Evolutionary conservation across 2,329 filamentous ascomycete species (phyloP), one percentile per base, ranked within the genome.

Genomic region (Cercospora beticola): DNA sequence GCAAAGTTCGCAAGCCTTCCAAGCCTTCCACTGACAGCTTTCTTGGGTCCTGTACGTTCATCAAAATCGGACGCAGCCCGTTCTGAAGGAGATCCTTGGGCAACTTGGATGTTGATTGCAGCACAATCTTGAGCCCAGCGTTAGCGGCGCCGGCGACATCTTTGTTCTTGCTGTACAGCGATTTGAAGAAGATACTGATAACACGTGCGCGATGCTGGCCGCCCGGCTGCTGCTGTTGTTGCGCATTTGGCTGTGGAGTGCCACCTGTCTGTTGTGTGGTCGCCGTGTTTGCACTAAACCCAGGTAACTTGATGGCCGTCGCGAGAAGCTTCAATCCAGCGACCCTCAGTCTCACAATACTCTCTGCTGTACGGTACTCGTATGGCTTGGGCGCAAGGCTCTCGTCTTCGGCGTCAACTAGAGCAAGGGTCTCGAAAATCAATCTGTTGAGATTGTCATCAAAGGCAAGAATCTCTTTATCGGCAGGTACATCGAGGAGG

Each of bases 111-210:
- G 92, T 96, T 66, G 95, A 91, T 2, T 90, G 89, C 5, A 99
- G 86, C 8, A 98, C 94, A 26, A 92, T 91, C 75, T 92, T 93
- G 67, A 99, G 81, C 3, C 94, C 94, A 70, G 92, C 90, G 77
- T 97, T 97, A 6, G 96, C 95, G 4, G 95, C 94, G 68, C 95
- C 92, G 64, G 97, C 96, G 2, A 97, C 97, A 49, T 94, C 92
- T 58, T 91, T 90, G 3, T 94, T 96, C 76, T 96, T 93, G 0
- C 93, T 94, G 79, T 99, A 99, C 0, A 99, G 84, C 43, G 92
- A 96, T 77, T 97, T 98, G 86, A 99, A 99, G 82, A 99, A 99
- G 1, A 98, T 93, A 0, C 92, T 89, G 18, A 99, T 94, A 59
- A 98, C 97, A 33, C 79, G 80, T 36, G 79, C 79, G 56, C 88